Evolutionary conservation across 2,329 filamentous ascomycete species (phyloP).

Genomic region (Claviceps lovelessii): DNA sequence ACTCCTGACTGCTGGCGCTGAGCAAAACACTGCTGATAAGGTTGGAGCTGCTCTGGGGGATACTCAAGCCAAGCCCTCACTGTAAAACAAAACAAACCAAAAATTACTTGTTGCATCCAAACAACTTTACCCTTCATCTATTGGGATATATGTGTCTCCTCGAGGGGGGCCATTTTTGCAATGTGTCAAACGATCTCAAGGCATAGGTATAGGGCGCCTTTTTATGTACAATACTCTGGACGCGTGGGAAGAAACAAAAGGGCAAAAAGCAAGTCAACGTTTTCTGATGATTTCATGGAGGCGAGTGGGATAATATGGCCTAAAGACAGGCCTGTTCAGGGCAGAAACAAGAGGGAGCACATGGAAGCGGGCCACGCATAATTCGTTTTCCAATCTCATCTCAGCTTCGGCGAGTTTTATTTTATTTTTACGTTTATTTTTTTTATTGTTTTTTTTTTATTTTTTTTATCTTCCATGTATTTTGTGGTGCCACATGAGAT

Average conservation of each 20-base stretch:
- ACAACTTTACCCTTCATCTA: not conserved
- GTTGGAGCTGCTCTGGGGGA: constrained; percentile 35
- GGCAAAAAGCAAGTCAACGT: not conserved
- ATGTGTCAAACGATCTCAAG: not conserved
- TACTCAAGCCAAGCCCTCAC: constrained; percentile 31
- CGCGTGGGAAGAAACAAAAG: not conserved
- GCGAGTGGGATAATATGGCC: not conserved
- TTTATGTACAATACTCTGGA: constrained; percentile 4
- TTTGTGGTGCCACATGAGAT: constrained; percentile 12
- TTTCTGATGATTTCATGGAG: not conserved
- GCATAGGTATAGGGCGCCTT: not conserved
- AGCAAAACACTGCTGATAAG: constrained; percentile 32
- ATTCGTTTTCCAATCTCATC: constrained; percentile 14
- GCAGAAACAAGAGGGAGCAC: constrained; percentile 9
- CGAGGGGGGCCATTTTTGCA: not conserved
- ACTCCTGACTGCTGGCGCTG: constrained; percentile 36
- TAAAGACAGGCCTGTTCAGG: not conserved
- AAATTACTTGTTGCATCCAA: not conserved
- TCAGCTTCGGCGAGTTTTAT: constrained; percentile 12
- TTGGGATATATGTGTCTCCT: not conserved
- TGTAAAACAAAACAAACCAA: constrained; percentile 24
- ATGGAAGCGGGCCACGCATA: constrained; percentile 10
- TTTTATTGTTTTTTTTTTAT: too few species aligned
- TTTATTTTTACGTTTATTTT: too few species aligned
- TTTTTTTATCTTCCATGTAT: constrained; percentile 9